phyloP scores from a whole-genome alignment of 2,329 filamentous ascomycete species.

The Ceratocystis cubensis region DNA sequence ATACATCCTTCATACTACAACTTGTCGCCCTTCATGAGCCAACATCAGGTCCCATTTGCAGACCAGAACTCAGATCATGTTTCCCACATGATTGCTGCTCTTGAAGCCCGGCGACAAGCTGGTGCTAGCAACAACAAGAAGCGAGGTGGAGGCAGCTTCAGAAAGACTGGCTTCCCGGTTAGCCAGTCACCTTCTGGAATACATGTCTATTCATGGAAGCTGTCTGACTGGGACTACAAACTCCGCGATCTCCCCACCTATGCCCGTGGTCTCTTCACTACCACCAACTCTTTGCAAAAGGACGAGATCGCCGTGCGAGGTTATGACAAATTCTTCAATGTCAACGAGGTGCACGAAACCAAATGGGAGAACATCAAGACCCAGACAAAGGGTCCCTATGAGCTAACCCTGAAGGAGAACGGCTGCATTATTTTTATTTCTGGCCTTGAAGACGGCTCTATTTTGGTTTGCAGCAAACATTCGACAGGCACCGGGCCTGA shows the following conservation, averaged over 20 bases:
- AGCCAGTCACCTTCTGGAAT: constrained; percentile 48
- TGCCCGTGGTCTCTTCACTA: constrained; percentile 89
- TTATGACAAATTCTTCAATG: constrained; percentile 99
- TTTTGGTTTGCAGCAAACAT: constrained; percentile 98
- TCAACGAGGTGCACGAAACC: constrained; percentile 68
- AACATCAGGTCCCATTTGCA: constrained; percentile 43
- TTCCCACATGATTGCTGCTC: constrained; percentile 47
- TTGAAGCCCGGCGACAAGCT: constrained; percentile 46
- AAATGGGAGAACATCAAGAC: constrained; percentile 67
- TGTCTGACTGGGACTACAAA: constrained; percentile 96
- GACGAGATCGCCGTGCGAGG: constrained; percentile 75
- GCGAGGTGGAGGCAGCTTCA: constrained; percentile 52
- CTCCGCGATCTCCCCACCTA: constrained; percentile 74
- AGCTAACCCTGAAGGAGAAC: constrained; percentile 94
- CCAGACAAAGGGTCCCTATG: constrained; percentile 76
- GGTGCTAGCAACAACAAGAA: constrained; percentile 30
- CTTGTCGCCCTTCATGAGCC: constrained; percentile 12
- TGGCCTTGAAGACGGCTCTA: constrained; percentile 73
- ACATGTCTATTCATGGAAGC: constrained; percentile 77
- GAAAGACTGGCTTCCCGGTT: constrained; percentile 66
- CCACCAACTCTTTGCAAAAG: constrained; percentile 45
- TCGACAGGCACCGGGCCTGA: constrained; percentile 75
- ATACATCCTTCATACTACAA: neutral
- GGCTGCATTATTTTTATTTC: constrained; percentile 99
- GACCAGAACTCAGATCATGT: constrained; percentile 60